Percentiles rank a stretch among this genome's conserved stretches.
These are phyloP conservation scores for Mycena galopus DNA, from an alignment of 768 basidiomycete genomes.

Conservation along the genomic window DNA sequence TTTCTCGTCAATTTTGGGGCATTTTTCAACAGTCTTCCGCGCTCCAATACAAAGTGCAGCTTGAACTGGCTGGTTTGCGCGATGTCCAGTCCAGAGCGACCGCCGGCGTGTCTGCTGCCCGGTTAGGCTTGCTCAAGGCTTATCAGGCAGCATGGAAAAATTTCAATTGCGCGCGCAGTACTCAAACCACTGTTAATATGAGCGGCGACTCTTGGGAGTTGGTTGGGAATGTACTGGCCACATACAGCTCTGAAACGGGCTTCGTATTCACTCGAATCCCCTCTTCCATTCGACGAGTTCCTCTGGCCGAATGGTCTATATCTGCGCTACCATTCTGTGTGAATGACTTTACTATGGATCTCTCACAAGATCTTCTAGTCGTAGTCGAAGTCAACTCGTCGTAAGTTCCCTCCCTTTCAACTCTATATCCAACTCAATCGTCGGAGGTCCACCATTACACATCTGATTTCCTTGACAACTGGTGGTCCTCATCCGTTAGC, in stretches of 20 bases:
- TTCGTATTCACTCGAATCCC: constrained; percentile 46
- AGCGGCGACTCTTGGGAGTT: constrained; percentile 49
- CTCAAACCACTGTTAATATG: constrained; percentile 30
- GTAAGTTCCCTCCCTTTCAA: neutral
- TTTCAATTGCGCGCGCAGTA: constrained; percentile 38
- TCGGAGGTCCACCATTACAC: constrained; percentile 33
- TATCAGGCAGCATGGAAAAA: constrained; percentile 47
- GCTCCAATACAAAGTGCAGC: constrained; percentile 46
- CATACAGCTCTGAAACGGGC: constrained; percentile 27
- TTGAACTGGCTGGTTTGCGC: constrained; percentile 44
- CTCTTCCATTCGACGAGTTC: constrained; percentile 45
- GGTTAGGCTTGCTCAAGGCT: constrained; percentile 43
- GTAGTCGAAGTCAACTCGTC: constrained; percentile 38
- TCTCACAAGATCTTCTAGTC: constrained; percentile 51
- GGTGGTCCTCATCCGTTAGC: constrained; percentile 46
- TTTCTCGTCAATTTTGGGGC: constrained; percentile 46
- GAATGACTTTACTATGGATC: constrained; percentile 53
- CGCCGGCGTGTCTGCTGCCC: constrained; percentile 37
- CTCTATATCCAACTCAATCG: neutral
- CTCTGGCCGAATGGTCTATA: constrained; percentile 43
- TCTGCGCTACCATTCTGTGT: constrained; percentile 42
- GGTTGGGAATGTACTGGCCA: constrained; percentile 49
- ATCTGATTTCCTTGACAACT: constrained; percentile 44
- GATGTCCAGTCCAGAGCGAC: constrained; percentile 38
- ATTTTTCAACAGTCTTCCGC: constrained; percentile 42